phyloP scores from a whole-genome alignment of 2,329 filamentous ascomycete genomes.

The Cordyceps javanica region DNA sequence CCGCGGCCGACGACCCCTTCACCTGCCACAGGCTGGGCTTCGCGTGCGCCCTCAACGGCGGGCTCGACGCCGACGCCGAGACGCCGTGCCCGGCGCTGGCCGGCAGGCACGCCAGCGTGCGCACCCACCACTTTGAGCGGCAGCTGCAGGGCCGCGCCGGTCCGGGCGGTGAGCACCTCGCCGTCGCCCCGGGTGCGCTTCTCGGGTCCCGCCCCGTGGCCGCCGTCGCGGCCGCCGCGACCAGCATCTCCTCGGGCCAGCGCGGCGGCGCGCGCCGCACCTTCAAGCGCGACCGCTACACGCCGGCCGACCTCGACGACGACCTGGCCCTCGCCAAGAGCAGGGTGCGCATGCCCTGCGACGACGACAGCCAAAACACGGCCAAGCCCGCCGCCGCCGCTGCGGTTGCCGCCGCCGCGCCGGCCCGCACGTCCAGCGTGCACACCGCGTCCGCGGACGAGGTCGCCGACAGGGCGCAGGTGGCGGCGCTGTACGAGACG shows the following conservation, averaged over 20 bases:
- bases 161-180: too few relatives aligned
- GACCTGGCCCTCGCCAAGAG: constrained; percentile 4
- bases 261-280: background rate
- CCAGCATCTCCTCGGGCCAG: background rate
- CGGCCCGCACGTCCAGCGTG: background rate
- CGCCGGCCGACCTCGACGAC: constrained; percentile 1
- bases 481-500: background rate
- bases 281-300: constrained; percentile 1
- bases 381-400: background rate
- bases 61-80: background rate
- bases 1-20: background rate
- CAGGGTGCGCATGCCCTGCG: constrained; percentile 1
- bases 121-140: background rate
- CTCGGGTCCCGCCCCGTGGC: too few relatives aligned
- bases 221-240: background rate
- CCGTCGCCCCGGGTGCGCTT: background rate
- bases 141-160: background rate
- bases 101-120: background rate
- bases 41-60: constrained; percentile 1
- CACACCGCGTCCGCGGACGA: background rate
- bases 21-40: constrained; percentile 1
- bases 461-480: background rate
- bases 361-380: background rate
- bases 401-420: background rate
- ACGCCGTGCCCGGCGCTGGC: background rate